Base-by-base conservation (phyloP, 1,284 basidiomycete species). In the Ganoderma leucocontextum region DNA sequence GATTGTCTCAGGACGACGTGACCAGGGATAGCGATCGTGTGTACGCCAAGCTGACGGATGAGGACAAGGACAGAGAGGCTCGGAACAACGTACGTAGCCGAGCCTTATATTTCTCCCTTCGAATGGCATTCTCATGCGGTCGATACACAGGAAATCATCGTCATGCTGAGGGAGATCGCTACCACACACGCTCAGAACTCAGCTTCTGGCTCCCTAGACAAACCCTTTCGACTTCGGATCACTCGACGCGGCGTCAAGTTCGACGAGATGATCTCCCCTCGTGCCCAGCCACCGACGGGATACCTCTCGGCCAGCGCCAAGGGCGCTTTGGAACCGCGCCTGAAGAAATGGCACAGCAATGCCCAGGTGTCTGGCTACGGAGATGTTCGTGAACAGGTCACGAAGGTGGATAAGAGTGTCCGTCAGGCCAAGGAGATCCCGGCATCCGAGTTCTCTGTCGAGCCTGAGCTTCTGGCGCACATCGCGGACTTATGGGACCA, bases 351-450 rank as follows among this genome's bases (percentile, higher is more conserved):
- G 71, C 64, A 68, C 25, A 33, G 39, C 13, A 52, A 63, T 2
- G 69, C 66, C 1, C 15, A 22, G 1, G 58, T 65, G 4, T 70
- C 71, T 9, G 71, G 71, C 4, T 72, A 66, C 36, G 71, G 71
- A 39, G 71, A 72, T 35, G 71, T 70, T 6, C 65, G 35, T 0
- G 65, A 59, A 41, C 71, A 72, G 39, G 65, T 68, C 5, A 72
- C 71, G 7, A 70, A 69, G 67, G 29, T 69, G 33, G 52, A 72
- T 59, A 38, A 63, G 66, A 22, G 63, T 22, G 74, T 79, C 6
- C 76, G 78, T 39, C 47, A 70, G 22, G 78, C 78, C 1, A 71
- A 77, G 36, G 78, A 80, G 64, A 79, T 80, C 41, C 68, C 70
- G 3, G 62, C 75, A 0, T 68, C 72, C 47, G 73, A 77, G 33